A percentile compares a stretch with the other conserved stretches of the same genome.
phyloP scores from a whole-genome alignment of 2,329 filamentous ascomycete species.

The Fusarium domesticum region DNA sequence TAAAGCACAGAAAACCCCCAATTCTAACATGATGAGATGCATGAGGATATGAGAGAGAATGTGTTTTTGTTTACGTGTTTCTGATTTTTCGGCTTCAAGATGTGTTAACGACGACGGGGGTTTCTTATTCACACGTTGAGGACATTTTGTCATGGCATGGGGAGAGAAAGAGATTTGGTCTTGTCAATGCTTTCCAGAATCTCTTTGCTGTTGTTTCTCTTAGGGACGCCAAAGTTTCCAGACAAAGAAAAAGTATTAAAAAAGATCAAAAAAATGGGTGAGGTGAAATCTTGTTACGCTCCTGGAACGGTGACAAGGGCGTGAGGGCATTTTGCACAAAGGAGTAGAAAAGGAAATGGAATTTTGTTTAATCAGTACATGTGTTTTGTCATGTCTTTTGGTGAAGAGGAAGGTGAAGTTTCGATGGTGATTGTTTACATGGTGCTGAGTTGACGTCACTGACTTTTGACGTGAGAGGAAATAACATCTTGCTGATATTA shows the following conservation, averaged over 20 bases:
- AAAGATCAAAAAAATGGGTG: constrained; percentile 26
- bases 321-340: constrained; percentile 37
- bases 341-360: constrained; percentile 38
- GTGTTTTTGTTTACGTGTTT: constrained; percentile 17
- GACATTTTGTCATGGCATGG: too few relatives aligned
- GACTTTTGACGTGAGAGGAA: not conserved
- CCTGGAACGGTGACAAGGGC: constrained; percentile 31
- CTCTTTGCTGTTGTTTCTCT: constrained; percentile 3
- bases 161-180: not conserved
- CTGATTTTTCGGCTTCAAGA: constrained; percentile 6
- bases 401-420: not conserved
- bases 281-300: constrained; percentile 30
- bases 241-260: constrained; percentile 3
- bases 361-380: constrained; percentile 31
- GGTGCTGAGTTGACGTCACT: not conserved
- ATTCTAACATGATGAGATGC: constrained; percentile 28
- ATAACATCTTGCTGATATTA: too few relatives aligned
- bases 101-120: constrained; percentile 3
- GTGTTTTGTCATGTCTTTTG: constrained; percentile 7
- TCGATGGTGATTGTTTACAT: not conserved
- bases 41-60: constrained; percentile 25
- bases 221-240: constrained; percentile 29
- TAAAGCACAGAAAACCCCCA: constrained; percentile 36
- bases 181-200: constrained; percentile 3
- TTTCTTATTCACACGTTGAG: too few relatives aligned